Evolutionary conservation across 352 stramenopile species (phyloP), one percentile per base, ranked within the genome.

Genomic region (Pythium folliculosum): DNA sequence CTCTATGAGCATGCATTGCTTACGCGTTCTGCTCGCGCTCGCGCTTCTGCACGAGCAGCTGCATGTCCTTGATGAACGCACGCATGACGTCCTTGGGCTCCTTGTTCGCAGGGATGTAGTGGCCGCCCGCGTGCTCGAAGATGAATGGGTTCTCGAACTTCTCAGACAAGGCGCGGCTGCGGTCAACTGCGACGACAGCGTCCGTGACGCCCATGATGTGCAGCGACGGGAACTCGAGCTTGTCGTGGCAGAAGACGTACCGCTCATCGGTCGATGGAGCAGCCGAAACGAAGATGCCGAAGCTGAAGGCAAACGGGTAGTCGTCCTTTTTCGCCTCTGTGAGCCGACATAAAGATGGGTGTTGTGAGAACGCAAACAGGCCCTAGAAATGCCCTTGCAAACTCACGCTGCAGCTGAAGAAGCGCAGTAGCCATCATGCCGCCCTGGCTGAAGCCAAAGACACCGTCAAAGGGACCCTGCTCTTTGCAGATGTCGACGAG

Each of bases 71-170:
- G 57, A 92, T 78, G 44, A 94, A 94, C 43, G 77, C 72, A 65
- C 86, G 81, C 62, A 90, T 79, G 17, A 77, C 74, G 48, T 94
- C 84, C 55, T 94, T 94, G 6, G 81, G 74, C 22, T 91, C 86
- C 65, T 95, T 94, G 70, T 92, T 91, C 9, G 88, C 89, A 8
- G 88, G 86, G 53, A 96, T 92, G 71, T 96, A 96, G 63, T 96
- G 88, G 0, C 88, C 88, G 22, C 88, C 86, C 1, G 79, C 12
- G 57, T 96, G 88, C 27, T 86, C 61, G 54, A 91, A 72, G 19
- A 95, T 49, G 13, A 65, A 75, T 0, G 88, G 73, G 14, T 89
- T 67, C 5, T 78, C 71, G 35, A 93, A 96, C 1, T 75, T 50
- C 45, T 78, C 72, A 1, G 78, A 81, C 17, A 96, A 63, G 9